phyloP scores from a whole-genome alignment of 352 stramenopile species.

The Thalassiosira mediterranea region DNA sequence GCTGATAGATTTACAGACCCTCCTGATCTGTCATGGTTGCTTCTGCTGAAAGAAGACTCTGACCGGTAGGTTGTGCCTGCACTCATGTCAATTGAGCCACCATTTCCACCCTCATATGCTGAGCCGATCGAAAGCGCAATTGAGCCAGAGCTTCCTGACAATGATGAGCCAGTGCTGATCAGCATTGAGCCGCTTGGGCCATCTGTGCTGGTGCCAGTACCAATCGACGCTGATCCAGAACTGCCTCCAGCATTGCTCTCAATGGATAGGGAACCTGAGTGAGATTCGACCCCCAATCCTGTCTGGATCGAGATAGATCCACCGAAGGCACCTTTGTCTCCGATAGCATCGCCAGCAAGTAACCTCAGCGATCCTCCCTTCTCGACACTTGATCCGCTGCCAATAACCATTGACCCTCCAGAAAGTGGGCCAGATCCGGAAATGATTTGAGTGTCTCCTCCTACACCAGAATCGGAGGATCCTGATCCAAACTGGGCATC shows the following conservation, averaged over 20 bases:
- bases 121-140: neutral
- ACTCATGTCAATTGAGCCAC: neutral
- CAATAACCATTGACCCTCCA: slow-evolving; percentile 18
- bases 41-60: neutral
- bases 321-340: slow-evolving; percentile 1
- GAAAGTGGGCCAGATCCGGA: slow-evolving; percentile 13
- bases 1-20: neutral
- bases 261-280: slow-evolving; percentile 3
- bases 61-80: neutral
- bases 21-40: neutral
- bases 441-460: slow-evolving; percentile 9
- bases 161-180: slow-evolving; percentile 13
- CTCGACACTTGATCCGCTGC: slow-evolving; percentile 4
- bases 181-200: slow-evolving; percentile 6
- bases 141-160: neutral
- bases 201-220: slow-evolving; percentile 6
- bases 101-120: neutral
- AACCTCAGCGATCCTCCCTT: slow-evolving; percentile 17
- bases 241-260: neutral
- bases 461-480: slow-evolving; percentile 17
- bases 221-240: neutral
- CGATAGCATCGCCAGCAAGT: neutral
- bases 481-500: slow-evolving; percentile 9
- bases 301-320: slow-evolving; percentile 14
- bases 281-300: neutral